Percentiles rank a stretch among this genome's conserved stretches.
Evolutionary conservation across 164 flowering plant species (phyloP).

Genomic region (Saururus chinensis): DNA sequence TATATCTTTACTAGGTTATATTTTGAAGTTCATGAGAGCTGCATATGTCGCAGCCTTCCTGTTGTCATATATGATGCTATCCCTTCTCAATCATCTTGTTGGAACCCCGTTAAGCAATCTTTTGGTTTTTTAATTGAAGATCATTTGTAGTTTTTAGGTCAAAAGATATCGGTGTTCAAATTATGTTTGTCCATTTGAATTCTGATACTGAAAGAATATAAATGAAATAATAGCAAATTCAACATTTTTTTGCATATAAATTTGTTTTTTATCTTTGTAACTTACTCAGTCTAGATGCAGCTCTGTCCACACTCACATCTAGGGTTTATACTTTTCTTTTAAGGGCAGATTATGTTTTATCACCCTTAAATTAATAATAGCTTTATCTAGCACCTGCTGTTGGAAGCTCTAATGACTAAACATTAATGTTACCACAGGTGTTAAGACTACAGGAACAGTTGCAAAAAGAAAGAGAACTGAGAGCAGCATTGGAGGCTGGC

Average conservation of each 20-base stretch:
- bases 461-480: slow-evolving; percentile 62
- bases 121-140: too few relatives aligned
- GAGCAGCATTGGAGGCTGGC: slow-evolving; percentile 61
- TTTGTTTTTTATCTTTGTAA: background rate
- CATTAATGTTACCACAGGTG: slow-evolving; percentile 33
- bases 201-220: too few relatives aligned
- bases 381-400: background rate
- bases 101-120: too few relatives aligned
- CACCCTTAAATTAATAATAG: background rate
- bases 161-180: too few relatives aligned
- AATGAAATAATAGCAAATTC: too few relatives aligned
- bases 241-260: background rate
- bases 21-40: too few relatives aligned
- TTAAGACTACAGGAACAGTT: slow-evolving; percentile 61
- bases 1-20: too few relatives aligned
- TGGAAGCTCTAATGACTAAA: background rate
- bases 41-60: too few relatives aligned
- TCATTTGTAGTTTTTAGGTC: too few relatives aligned
- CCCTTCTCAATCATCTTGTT: too few relatives aligned
- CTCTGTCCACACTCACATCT: background rate
- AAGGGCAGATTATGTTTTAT: background rate
- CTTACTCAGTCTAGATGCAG: background rate
- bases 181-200: too few relatives aligned
- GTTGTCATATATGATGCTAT: too few relatives aligned
- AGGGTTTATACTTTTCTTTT: background rate